Percentiles rank a stretch among this genome's conserved stretches.
Conservation (phyloP, 2,329 filamentous ascomycete genomes). For the Fusarium sambucinum region DNA sequence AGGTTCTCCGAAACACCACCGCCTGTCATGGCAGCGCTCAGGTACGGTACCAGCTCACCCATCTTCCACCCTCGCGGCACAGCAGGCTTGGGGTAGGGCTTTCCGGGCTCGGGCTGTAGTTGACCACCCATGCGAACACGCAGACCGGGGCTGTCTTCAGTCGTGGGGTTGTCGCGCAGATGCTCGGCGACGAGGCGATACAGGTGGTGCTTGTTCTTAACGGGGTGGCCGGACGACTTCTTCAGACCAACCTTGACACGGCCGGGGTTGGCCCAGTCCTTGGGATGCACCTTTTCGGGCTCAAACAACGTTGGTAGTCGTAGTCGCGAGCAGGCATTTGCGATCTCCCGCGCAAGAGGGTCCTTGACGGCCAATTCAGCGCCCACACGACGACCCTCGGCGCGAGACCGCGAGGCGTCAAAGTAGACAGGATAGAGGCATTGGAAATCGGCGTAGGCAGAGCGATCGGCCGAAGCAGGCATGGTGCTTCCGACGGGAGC, state of each 20-base stretch:
- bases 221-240: slow-evolving; percentile 42
- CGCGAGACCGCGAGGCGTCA: slow-evolving; percentile 78
- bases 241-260: slow-evolving; percentile 82
- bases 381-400: slow-evolving; percentile 84
- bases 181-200: slow-evolving; percentile 84
- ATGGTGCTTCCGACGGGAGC: slow-evolving; percentile 49
- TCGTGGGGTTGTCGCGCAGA: slow-evolving; percentile 82
- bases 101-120: slow-evolving; percentile 69
- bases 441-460: slow-evolving; percentile 79
- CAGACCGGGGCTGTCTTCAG: slow-evolving; percentile 74
- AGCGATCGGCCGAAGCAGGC: slow-evolving; percentile 60
- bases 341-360: slow-evolving; percentile 89
- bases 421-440: slow-evolving; percentile 98
- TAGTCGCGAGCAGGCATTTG: slow-evolving; percentile 82
- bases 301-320: slow-evolving; percentile 83
- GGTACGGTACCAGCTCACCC: slow-evolving; percentile 82
- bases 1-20: slow-evolving; percentile 95
- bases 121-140: slow-evolving; percentile 79
- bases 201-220: slow-evolving; percentile 88
- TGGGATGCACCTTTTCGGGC: slow-evolving; percentile 90
- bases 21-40: slow-evolving; percentile 89
- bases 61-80: slow-evolving; percentile 94
- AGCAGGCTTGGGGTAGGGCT: slow-evolving; percentile 77
- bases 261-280: slow-evolving; percentile 97
- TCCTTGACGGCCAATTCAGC: slow-evolving; percentile 79